phyloP scores from a whole-genome alignment of 2,329 filamentous ascomycete genomes.

The Hypomyces rosellus region DNA sequence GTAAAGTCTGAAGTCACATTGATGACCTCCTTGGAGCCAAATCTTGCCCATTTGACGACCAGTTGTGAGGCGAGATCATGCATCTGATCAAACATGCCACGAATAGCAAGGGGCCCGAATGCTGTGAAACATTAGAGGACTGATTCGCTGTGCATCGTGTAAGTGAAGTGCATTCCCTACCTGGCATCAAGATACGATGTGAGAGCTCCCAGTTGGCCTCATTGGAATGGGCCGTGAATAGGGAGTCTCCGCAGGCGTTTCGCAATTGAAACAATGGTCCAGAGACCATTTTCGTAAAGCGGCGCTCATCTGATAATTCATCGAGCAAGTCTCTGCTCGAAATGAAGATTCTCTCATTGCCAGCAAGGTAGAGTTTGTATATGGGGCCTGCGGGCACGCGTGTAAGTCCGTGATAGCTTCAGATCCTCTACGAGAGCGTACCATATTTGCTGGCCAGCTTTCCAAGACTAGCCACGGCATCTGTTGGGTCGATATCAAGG shows the following conservation, averaged over 20 bases:
- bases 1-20: conserved; percentile 54
- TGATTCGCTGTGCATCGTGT: too few species aligned
- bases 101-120: neutral
- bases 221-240: conserved; percentile 5
- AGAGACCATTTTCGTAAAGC: conserved; percentile 4
- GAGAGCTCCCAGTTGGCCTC: conserved; percentile 9
- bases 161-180: too few species aligned
- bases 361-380: too few species aligned
- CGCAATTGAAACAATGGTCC: conserved; percentile 5
- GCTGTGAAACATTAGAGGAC: neutral
- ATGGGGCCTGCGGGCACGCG: too few species aligned
- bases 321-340: conserved; percentile 1
- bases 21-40: conserved; percentile 38
- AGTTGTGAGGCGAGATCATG: neutral
- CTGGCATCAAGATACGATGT: conserved; percentile 8
- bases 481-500: too few species aligned
- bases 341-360: conserved; percentile 1
- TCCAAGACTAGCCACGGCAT: too few species aligned
- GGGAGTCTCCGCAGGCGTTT: conserved; percentile 1
- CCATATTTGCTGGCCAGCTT: too few species aligned
- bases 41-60: conserved; percentile 22
- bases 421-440: too few species aligned
- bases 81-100: too few species aligned
- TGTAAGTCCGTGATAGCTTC: too few species aligned
- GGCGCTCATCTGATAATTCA: conserved; percentile 7